A percentile compares a stretch with the other conserved stretches of the same genome.
Evolutionary conservation across 2,329 filamentous ascomycete species (phyloP).

Genomic region (Claviceps pazoutovae): DNA sequence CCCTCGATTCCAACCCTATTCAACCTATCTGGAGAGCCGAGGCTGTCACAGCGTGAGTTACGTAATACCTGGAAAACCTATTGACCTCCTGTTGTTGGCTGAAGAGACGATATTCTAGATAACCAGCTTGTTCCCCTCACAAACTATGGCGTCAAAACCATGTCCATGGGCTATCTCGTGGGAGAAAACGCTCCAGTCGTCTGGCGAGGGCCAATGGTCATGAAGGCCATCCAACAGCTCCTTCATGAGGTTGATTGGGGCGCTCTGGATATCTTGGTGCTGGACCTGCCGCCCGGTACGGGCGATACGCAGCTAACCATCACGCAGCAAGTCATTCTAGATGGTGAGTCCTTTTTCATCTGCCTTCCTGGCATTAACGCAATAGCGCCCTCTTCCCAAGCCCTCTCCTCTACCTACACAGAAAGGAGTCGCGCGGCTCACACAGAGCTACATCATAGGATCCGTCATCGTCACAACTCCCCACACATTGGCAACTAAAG

Average conservation of each 20-base stretch:
- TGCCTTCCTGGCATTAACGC: background rate
- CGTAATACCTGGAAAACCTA: background rate
- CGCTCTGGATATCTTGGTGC: slow-evolving; percentile 70
- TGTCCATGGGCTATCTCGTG: slow-evolving; percentile 96
- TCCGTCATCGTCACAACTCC: slow-evolving; percentile 85
- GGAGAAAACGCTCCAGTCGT: slow-evolving; percentile 70
- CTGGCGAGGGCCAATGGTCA: slow-evolving; percentile 94
- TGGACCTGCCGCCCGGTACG: slow-evolving; percentile 87
- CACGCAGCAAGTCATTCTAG: slow-evolving; percentile 80
- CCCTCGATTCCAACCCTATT: slow-evolving; percentile 87
- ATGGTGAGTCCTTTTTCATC: slow-evolving; percentile 38
- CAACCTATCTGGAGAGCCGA: slow-evolving; percentile 65
- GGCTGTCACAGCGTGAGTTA: slow-evolving; percentile 54
- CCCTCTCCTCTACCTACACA: background rate
- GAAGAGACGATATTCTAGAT: slow-evolving; percentile 27
- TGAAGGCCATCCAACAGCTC: slow-evolving; percentile 91
- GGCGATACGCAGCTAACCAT: slow-evolving; percentile 96
- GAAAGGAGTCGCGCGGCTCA: background rate
- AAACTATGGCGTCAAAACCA: slow-evolving; percentile 92
- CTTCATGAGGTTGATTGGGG: slow-evolving; percentile 94
- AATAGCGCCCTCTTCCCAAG: no score
- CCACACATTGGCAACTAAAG: slow-evolving; percentile 81
- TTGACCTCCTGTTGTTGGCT: background rate
- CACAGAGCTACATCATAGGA: slow-evolving; percentile 26
- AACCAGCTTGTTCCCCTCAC: slow-evolving; percentile 76